Evolutionary conservation across 202 grass and related monocot genomes (phyloP).

Genomic region (Sporobolus alterniflorus): DNA sequence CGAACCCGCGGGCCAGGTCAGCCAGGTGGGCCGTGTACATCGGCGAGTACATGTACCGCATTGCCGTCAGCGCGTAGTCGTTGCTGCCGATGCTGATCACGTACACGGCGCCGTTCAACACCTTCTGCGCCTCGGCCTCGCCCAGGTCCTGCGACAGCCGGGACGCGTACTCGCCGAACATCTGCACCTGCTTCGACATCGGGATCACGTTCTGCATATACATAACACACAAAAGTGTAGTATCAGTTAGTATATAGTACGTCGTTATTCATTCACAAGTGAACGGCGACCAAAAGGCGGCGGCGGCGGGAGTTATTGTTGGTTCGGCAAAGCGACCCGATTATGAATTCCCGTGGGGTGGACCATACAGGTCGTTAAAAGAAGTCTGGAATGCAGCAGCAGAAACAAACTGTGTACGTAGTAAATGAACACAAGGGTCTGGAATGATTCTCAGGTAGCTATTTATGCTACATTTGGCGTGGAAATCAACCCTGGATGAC

Average conservation of each 20-base stretch:
- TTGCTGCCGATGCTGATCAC: slow-evolving; percentile 77
- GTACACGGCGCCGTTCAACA: slow-evolving; percentile 58
- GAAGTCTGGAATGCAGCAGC: background rate
- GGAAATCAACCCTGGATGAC: too few species aligned
- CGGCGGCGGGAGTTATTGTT: too few species aligned
- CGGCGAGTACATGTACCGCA: too few species aligned
- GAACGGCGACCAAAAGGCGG: too few species aligned
- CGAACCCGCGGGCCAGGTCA: slow-evolving; percentile 39
- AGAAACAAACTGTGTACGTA: background rate
- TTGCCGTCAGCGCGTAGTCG: too few species aligned
- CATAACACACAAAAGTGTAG: too few species aligned
- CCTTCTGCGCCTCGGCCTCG: slow-evolving; percentile 24
- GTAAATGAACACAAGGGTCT: background rate
- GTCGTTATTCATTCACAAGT: too few species aligned
- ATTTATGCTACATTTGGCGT: too few species aligned
- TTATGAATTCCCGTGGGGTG: background rate
- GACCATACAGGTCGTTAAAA: background rate
- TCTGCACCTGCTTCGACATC: slow-evolving; percentile 55
- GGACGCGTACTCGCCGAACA: slow-evolving; percentile 62
- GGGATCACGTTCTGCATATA: slow-evolving; percentile 59
- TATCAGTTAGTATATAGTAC: too few species aligned
- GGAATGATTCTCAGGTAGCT: too few species aligned
- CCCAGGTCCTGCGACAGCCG: slow-evolving; percentile 45
- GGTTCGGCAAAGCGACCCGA: background rate
- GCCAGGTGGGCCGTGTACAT: slow-evolving; percentile 52